Percentiles rank a stretch among this genome's conserved stretches.
These are phyloP conservation scores for Solanum rostratum DNA, from an alignment of 257 asterid genomes.

Conservation along the genomic window DNA sequence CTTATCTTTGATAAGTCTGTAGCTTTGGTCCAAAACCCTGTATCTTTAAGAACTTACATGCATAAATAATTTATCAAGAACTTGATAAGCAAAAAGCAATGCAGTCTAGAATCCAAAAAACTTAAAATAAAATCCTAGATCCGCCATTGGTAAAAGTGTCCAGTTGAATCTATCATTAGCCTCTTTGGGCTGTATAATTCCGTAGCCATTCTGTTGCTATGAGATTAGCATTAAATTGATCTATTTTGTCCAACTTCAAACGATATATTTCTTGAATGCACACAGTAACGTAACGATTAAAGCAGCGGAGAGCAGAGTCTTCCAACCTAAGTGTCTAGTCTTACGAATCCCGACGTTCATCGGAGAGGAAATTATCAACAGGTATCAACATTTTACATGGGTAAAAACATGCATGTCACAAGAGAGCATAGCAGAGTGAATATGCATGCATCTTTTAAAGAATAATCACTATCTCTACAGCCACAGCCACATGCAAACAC, in stretches of 20 bases:
- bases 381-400: background rate
- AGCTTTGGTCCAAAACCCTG: background rate
- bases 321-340: background rate
- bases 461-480: background rate
- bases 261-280: background rate
- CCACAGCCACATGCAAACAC: background rate
- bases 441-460: background rate
- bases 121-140: background rate
- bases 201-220: background rate
- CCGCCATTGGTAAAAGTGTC: too few relatives aligned
- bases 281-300: background rate
- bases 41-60: background rate
- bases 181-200: background rate
- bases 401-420: background rate
- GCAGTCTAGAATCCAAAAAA: background rate
- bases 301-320: background rate
- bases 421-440: background rate
- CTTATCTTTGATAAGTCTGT: background rate
- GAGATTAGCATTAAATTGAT: background rate
- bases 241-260: background rate
- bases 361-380: background rate
- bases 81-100: background rate
- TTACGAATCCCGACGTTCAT: background rate
- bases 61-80: background rate
- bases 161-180: too few relatives aligned